Base-by-base conservation (phyloP, 2,329 filamentous ascomycete genomes). In the Botrytis fabae region DNA sequence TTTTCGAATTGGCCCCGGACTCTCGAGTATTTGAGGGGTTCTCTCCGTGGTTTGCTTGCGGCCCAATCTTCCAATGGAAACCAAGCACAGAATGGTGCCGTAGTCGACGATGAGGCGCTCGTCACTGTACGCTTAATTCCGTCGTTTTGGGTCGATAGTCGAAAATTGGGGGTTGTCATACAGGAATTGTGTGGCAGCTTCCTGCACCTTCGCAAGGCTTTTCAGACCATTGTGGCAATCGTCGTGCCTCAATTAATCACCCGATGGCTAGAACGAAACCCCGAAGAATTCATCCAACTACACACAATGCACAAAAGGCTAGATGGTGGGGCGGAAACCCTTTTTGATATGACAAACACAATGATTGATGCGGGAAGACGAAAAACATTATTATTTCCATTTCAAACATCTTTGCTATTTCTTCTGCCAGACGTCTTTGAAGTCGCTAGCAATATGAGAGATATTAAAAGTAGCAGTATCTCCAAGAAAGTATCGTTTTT, bases 371-470 rank as follows among this genome's bases (percentile, higher is more conserved):
- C 85, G 71, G 85, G 84, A 54, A 85, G 85, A 75, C 85, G 87
- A 65, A 88, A 86, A 76, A 84, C 84, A 5, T 82, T 88, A 46
- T 82, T 91, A 32, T 90, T 87, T 76, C 89, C 90, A 25, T 83
- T 92, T 69, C 90, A 92, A 79, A 89, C 86, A 2, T 85, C 87
- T 20, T 82, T 92, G 7, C 81, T 92, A 16, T 86, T 92, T 73
- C 83, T 92, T 14, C 82, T 91, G 14, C 90, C 90, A 6, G 90
- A 92, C 76, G 88, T 92, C 9, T 92, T 92, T 76, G 89, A 91
- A 80, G 89, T 92, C 48, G 90, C 90, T 40, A 91, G 89, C 80
- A 90, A 90, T 80, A 84, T 92, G 79, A 85, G 89, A 73, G 89
- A 91, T 75, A 86, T 86, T 44, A 91, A 90, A 79, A 88, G 86